Percentiles rank a stretch among this genome's conserved stretches.
These are phyloP conservation scores for Astrothelium subdiscretum DNA, from an alignment of 495 filamentous ascomycete species.

Conservation along the genomic window DNA sequence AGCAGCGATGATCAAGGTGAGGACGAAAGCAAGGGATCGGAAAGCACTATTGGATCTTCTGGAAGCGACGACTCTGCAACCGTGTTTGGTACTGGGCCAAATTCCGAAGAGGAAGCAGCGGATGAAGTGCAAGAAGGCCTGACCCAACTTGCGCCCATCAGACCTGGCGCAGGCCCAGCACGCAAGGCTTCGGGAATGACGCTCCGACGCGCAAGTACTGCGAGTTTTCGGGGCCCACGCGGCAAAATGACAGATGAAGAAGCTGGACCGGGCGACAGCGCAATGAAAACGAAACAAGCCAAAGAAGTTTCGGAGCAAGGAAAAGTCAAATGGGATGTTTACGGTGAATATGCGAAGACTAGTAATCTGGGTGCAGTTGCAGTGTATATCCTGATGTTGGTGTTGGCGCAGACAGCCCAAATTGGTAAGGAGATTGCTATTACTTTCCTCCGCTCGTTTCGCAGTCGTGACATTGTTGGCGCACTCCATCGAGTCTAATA, in stretches of 20 bases:
- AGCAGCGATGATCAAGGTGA: conserved; percentile 54
- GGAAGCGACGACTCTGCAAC: conserved; percentile 43
- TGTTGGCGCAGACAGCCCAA: conserved; percentile 70
- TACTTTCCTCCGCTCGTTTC: no score
- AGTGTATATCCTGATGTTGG: conserved; percentile 65
- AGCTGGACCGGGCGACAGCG: conserved; percentile 26
- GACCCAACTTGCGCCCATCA: conserved; percentile 61
- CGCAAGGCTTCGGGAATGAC: conserved; percentile 60
- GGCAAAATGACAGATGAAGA: conserved; percentile 81
- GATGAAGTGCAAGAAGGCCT: conserved; percentile 63
- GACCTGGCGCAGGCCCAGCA: conserved; percentile 31
- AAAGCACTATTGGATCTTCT: conserved; percentile 25
- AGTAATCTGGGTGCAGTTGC: conserved; percentile 77
- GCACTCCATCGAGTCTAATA: conserved; percentile 18
- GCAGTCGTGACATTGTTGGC: no score
- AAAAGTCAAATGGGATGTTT: conserved; percentile 82
- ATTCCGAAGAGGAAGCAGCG: conserved; percentile 40
- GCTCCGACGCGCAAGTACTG: conserved; percentile 79
- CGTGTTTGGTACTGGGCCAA: conserved; percentile 36
- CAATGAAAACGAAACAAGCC: conserved; percentile 64
- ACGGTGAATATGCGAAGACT: conserved; percentile 65
- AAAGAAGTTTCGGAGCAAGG: conserved; percentile 86
- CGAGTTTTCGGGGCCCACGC: conserved; percentile 74
- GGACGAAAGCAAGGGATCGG: conserved; percentile 35
- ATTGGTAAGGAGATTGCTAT: conserved; percentile 34